Percentiles rank a stretch among this genome's conserved stretches.
Conservation (phyloP, 441 rosid genomes). For the Rhodomyrtus psidioides region DNA sequence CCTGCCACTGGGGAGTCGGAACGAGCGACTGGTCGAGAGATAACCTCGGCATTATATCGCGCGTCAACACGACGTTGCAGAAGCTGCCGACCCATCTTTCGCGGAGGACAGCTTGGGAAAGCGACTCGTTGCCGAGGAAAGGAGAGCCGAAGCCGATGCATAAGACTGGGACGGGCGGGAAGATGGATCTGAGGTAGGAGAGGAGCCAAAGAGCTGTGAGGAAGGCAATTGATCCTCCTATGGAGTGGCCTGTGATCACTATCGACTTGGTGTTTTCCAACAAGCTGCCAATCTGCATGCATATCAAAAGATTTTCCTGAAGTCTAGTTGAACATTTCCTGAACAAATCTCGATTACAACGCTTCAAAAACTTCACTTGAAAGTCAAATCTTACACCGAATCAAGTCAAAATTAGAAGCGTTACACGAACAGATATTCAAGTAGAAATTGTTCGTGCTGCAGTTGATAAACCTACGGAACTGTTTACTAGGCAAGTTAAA, state of each 20-base stretch:
- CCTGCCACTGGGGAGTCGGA: slow-evolving; percentile 7
- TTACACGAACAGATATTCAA: accelerated
- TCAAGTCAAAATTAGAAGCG: neutral
- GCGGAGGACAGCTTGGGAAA: slow-evolving; percentile 39
- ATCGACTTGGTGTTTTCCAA: slow-evolving; percentile 31
- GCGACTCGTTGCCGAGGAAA: slow-evolving; percentile 53
- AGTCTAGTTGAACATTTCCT: neutral
- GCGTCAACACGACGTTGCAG: slow-evolving; percentile 51
- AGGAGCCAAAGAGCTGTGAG: slow-evolving; percentile 76
- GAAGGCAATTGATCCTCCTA: slow-evolving; percentile 62
- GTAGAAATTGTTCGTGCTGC: accelerated
- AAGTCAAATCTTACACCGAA: neutral
- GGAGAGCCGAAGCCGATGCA: slow-evolving; percentile 90
- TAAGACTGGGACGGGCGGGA: slow-evolving; percentile 21
- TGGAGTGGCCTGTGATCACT: slow-evolving; percentile 71
- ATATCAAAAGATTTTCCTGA: neutral
- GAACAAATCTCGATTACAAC: neutral
- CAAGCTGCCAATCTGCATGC: slow-evolving; percentile 32
- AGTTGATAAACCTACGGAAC: neutral
- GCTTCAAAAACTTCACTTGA: neutral
- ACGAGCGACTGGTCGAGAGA: slow-evolving; percentile 26
- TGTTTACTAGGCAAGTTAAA: neutral
- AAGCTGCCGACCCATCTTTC: slow-evolving; percentile 57
- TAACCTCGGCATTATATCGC: slow-evolving; percentile 55
- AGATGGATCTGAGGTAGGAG: slow-evolving; percentile 19